Evolutionary conservation across 768 basidiomycete species (phyloP), one percentile per base, ranked within the genome.

Genomic region (Auriscalpium microsporum): DNA sequence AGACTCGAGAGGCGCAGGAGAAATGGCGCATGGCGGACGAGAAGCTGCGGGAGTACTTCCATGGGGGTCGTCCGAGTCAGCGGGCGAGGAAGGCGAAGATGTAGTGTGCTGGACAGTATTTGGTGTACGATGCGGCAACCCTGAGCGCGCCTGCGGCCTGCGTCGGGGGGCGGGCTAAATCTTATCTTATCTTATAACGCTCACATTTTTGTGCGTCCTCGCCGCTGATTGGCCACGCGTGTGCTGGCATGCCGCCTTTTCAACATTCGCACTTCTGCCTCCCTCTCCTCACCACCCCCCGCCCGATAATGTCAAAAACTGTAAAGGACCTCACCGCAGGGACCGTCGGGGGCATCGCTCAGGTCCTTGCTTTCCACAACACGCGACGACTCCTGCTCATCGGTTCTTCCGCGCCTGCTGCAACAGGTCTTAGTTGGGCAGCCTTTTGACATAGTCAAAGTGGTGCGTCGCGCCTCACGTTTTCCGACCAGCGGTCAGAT

Each of bases 371-470:
- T 56, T n/a, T 40, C 34, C 53, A 47, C 47, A 49, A 48, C 40
- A 42, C 52, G 36, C 45, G n/a, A 33, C 34, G 23, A 17, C 10
- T 51, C 47, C 53, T 53, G 53, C 37, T 52, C 23, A 45, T 47
- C 28, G 49, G 44, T 50, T 33, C 58, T 59, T 52, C 58, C 53
- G 51, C 21, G 54, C 50, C 61, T 59, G 56, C 58, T 46, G 46
- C 21, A 38, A 54, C 19, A 90, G 87, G 88, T 92, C 57, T 76
- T 93, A 47, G 90, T 93, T 48, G 92, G 91, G 48, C 90, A 95
- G 69, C 94, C 94, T 11, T 97, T 97, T 70, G 94, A 97, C 70
- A 94, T 95, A 60, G 90, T 94, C 73, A 96, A 96, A 85, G 90
- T 94, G 73, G 90, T 92, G 67, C 67, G 88, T 81, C 37, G 50